Evolutionary conservation across 352 stramenopile genomes (phyloP), one percentile per base, ranked within the genome.

Genomic region (Phytophthora hibernalis): DNA sequence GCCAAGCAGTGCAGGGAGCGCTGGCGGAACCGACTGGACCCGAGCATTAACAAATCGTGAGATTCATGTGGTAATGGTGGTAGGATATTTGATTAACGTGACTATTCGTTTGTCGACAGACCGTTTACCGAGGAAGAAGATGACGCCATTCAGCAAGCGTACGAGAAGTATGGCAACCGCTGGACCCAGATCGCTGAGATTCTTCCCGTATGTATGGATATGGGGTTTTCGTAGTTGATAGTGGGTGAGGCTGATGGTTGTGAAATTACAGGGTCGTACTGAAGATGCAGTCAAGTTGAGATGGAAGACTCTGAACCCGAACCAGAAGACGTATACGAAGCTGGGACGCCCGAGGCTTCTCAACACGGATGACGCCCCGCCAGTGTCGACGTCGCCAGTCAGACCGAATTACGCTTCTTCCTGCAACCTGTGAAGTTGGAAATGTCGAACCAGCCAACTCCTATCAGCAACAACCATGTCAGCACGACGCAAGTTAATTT

Each of bases 1-100:
- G 85, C 89, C 0, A 99, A 99, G 71, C 97, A 99, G 70, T 99
- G 97, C 60, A 90, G 97, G 21, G 96, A 99, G 68, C 95, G 97
- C 33, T 99, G 96, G 91, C 82, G 98, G 43, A 99, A 99, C 74
- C 96, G 98, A 61, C 74, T 99, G 55, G 95, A 99, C 74, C 97
- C 97, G 13, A 96, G 88, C 53, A 92, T 98, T 66, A 96, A 93
- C 72, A 93, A 93, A 77, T 78, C 80, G 86, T 94, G 70, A 45
- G 79, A 31, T 31, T 31, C 6, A 30, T 30, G 26, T 2, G 2
- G 26, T 30, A 30, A 30, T 6, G 26, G 26, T 2, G 26, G 11
- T 12, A 13, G 40, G 22, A 31, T n/a, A 33, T 33, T 45, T 4
- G 31, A 58, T 22, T 68, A 57, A 68, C 6, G 6, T 6, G 44